A percentile compares a stretch with the other conserved stretches of the same genome.
Evolutionary conservation across 1,284 basidiomycete species (phyloP).

Genomic region (Ganoderma lingzhi): DNA sequence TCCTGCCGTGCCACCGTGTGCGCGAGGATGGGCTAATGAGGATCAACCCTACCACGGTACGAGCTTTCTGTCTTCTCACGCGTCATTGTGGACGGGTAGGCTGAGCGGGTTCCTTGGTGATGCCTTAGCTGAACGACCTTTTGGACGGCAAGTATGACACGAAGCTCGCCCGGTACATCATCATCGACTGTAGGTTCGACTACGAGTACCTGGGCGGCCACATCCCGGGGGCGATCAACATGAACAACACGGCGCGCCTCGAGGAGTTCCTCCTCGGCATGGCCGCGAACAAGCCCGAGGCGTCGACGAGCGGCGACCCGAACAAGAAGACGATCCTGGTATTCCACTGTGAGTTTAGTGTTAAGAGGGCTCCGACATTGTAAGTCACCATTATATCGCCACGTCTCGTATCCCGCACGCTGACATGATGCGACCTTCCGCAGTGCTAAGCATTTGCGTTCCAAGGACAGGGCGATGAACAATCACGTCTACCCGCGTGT

Average conservation of each 20-base stretch:
- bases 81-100: neutral
- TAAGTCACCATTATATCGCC: conserved; percentile 51
- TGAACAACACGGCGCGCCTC: conserved; percentile 85
- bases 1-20: conserved; percentile 93
- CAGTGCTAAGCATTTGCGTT: conserved; percentile 92
- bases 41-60: conserved; percentile 83
- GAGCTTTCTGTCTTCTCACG: neutral
- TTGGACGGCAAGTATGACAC: conserved; percentile 76
- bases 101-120: conserved; percentile 20
- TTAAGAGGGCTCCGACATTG: conserved; percentile 96
- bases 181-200: conserved; percentile 98
- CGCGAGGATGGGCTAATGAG: conserved; percentile 96
- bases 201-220: conserved; percentile 97
- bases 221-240: conserved; percentile 91
- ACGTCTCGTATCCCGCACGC: conserved; percentile 9
- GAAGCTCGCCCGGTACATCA: conserved; percentile 72
- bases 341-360: conserved; percentile 99
- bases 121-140: conserved; percentile 71
- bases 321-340: conserved; percentile 86
- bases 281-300: conserved; percentile 67
- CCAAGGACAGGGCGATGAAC: conserved; percentile 90
- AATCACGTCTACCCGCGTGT: conserved; percentile 91
- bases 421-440: conserved; percentile 17
- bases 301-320: conserved; percentile 84
- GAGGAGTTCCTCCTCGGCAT: conserved; percentile 82